Evolutionary conservation across 768 basidiomycete species (phyloP), one percentile per base, ranked within the genome.

Genomic region (Postia placenta): DNA sequence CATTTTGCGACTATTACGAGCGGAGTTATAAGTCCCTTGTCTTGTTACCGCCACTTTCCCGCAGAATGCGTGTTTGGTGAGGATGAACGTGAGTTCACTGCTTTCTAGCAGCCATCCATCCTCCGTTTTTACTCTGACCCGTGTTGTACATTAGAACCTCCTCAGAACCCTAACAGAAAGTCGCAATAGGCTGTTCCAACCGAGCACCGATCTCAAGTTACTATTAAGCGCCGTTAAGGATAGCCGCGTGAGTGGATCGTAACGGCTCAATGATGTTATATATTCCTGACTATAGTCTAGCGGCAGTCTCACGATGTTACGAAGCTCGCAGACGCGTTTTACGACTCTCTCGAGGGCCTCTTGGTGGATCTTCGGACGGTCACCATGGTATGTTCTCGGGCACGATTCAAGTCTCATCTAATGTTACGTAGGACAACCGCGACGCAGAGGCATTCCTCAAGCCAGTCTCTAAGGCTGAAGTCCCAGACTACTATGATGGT

Each of bases 401-500:
- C 38, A 7, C 9, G 12, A 19, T 6, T 39, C 17, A 9, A 17
- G 12, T 6, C 15, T 9, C 38, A 17, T 9, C 38, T 22, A 39
- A 42, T 47, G 45, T 46, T 35, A 37, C 43, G 40, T 53, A 86
- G 82, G 81, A 86, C 67, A 92, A 88, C 73, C 92, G 83, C 62
- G 91, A 94, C 67, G 86, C 94, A 7, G 87, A 90, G 59, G 85
- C 93, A 7, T 99, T 99, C 66, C 76, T 95, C 45, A 92, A 89
- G 64, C 93, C 93, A 2, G 95, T 99, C 2, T 81, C 87, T 5
- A 93, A 80, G 71, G 70, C 83, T 35, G 93, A 98, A 58, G 87
- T 85, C 11, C 90, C 92, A 36, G 93, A 97, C 68, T 99, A 99
- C 62, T 85, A 92, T 68, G 87, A 92, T 40, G 79, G 95, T 92